These are phyloP conservation scores for Pseudogymnoascus pannorum DNA, from an alignment of 2,329 filamentous ascomycete species.

Conservation along the genomic window DNA sequence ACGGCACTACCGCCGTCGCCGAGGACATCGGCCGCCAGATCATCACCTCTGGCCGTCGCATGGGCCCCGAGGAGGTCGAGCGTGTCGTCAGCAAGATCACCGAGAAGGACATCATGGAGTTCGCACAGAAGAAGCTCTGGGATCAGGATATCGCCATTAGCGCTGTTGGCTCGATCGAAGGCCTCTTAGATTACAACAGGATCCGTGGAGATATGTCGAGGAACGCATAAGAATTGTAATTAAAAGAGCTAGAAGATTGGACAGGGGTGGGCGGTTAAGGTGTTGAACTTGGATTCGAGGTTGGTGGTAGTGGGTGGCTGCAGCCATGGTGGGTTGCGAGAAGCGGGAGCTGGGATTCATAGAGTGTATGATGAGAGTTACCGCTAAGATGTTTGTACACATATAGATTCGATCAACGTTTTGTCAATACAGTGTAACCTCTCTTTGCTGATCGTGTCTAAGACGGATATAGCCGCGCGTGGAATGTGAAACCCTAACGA, in stretches of 20 bases:
- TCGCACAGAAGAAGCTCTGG: conserved; percentile 92
- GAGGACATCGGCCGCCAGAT: conserved; percentile 99
- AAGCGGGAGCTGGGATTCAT: conserved; percentile 7
- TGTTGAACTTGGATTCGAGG: conserved; percentile 1
- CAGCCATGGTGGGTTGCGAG: background rate
- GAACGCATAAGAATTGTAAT: conserved; percentile 40
- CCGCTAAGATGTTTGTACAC: conserved; percentile 9
- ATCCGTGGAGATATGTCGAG: conserved; percentile 82
- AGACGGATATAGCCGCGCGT: background rate
- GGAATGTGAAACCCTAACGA: background rate
- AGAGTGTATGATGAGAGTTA: conserved; percentile 10
- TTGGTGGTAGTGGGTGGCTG: conserved; percentile 2
- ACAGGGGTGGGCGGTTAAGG: background rate
- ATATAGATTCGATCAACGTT: background rate
- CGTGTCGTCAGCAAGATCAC: conserved; percentile 80
- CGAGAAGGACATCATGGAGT: conserved; percentile 95
- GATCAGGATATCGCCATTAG: conserved; percentile 93
- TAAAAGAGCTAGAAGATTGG: conserved; percentile 7
- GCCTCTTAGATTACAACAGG: conserved; percentile 68
- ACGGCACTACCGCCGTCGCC: conserved; percentile 93
- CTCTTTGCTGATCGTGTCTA: background rate
- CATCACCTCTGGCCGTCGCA: conserved; percentile 89
- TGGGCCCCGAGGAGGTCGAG: conserved; percentile 91
- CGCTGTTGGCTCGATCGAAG: conserved; percentile 90
- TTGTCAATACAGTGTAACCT: conserved; percentile 9